Percentiles rank a stretch among this genome's conserved stretches.
phyloP scores from a whole-genome alignment of 2,329 filamentous ascomycete genomes.

The Ciborinia camelliae region DNA sequence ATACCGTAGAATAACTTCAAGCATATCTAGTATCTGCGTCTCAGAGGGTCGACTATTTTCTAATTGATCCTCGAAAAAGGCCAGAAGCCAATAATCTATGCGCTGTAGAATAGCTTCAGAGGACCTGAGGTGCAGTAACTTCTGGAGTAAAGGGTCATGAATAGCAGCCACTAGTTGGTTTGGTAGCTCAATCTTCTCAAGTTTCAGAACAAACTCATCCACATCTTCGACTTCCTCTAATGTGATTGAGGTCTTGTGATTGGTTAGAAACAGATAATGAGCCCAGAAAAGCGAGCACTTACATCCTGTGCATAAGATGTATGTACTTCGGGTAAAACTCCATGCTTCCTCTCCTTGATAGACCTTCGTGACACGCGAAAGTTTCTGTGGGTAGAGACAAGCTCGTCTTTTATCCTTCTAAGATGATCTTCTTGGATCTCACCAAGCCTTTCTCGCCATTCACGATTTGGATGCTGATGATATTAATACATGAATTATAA shows the following conservation, averaged over 20 bases:
- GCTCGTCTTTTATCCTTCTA: constrained; percentile 45
- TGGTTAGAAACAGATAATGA: neutral
- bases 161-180: constrained; percentile 78
- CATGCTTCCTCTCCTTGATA: constrained; percentile 44
- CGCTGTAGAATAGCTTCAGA: constrained; percentile 50
- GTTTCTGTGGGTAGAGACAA: constrained; percentile 45
- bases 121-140: constrained; percentile 65
- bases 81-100: constrained; percentile 57
- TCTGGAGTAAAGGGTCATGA: constrained; percentile 73
- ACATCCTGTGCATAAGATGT: constrained; percentile 71
- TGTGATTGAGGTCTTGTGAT: constrained; percentile 54
- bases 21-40: constrained; percentile 50
- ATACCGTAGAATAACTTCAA: constrained; percentile 55
- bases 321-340: constrained; percentile 64
- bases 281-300: constrained; percentile 10
- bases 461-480: constrained; percentile 62
- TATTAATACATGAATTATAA: constrained; percentile 3
- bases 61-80: constrained; percentile 52
- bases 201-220: constrained; percentile 63
- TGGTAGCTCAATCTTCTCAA: constrained; percentile 77
- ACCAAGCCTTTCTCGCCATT: constrained; percentile 68
- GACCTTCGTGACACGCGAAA: constrained; percentile 63
- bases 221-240: constrained; percentile 76
- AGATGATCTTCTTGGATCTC: constrained; percentile 60
- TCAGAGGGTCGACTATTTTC: constrained; percentile 50